Evolutionary conservation across 495 filamentous ascomycete genomes (phyloP).

Genomic region (Penicillium chermesinum): DNA sequence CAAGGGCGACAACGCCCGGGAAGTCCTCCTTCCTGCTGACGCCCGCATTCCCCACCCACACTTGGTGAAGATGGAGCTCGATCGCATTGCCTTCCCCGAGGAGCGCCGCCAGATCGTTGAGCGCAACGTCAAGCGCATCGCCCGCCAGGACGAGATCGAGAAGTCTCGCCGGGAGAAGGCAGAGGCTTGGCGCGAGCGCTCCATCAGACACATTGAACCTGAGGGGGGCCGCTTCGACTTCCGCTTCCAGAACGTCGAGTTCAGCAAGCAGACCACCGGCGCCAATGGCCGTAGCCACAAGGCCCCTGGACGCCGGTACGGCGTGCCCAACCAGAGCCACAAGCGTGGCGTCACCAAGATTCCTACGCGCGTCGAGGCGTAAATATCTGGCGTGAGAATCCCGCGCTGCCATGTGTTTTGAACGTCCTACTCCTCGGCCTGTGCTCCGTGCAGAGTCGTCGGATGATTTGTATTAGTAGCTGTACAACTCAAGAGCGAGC

Average conservation of each 20-base stretch:
- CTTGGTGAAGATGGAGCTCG: constrained; percentile 57
- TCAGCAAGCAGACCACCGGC: constrained; percentile 55
- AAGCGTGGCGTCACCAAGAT: constrained; percentile 73
- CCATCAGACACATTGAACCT: constrained; percentile 37
- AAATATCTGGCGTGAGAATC: constrained; percentile 1
- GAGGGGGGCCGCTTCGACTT: constrained; percentile 71
- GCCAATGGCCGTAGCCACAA: constrained; percentile 50
- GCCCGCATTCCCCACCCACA: constrained; percentile 85
- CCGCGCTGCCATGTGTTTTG: neutral
- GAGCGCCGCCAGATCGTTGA: constrained; percentile 30
- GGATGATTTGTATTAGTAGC: constrained; percentile 20
- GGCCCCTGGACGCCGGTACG: constrained; percentile 63
- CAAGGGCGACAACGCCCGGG: constrained; percentile 35
- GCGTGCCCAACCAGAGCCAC: constrained; percentile 61
- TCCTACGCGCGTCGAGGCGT: constrained; percentile 55
- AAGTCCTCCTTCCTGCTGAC: constrained; percentile 74
- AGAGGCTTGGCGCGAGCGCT: constrained; percentile 36
- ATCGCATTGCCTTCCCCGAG: constrained; percentile 23
- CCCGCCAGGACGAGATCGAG: constrained; percentile 34
- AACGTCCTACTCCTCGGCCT: constrained; percentile 1
- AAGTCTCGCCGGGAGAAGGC: constrained; percentile 32
- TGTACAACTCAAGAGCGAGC: constrained; percentile 22
- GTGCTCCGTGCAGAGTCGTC: neutral
- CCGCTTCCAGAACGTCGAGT: constrained; percentile 60
- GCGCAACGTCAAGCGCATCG: constrained; percentile 41